These are phyloP conservation scores for Cyclotella cryptica DNA, from an alignment of 108 stramenopile species.

Conservation along the genomic window DNA sequence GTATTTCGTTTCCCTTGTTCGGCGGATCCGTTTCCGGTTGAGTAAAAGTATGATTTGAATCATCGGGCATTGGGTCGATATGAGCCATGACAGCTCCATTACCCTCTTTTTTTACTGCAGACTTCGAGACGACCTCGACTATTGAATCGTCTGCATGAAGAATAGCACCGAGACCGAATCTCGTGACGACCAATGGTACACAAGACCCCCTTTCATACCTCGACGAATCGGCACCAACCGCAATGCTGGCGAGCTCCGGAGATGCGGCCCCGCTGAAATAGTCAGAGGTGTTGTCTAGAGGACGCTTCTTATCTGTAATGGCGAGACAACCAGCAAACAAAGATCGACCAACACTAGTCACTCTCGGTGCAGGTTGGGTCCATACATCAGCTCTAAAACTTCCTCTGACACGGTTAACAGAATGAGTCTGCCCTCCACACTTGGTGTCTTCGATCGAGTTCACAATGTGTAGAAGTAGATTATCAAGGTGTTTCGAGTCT, in stretches of 20 bases:
- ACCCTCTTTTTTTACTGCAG: background rate
- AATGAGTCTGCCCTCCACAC: background rate
- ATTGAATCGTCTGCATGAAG: conserved; percentile 67
- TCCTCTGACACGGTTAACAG: background rate
- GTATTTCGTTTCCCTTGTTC: conserved; percentile 7
- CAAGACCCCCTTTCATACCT: conserved; percentile 78
- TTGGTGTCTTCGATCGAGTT: conserved; percentile 48
- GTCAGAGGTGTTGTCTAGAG: conserved; percentile 71
- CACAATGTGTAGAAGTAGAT: conserved; percentile 61
- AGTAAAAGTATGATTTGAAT: background rate
- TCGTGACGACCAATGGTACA: conserved; percentile 80
- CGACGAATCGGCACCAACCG: conserved; percentile 79
- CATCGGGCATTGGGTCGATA: conserved; percentile 1
- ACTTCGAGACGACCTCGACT: conserved; percentile 53
- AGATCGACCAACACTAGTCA: background rate
- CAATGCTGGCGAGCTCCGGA: conserved; percentile 65
- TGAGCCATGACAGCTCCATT: background rate
- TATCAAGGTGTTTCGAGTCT: conserved; percentile 72
- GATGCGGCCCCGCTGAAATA: conserved; percentile 77
- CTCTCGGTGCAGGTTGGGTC: background rate
- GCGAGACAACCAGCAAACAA: conserved; percentile 59
- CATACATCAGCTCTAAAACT: background rate
- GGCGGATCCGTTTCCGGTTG: background rate
- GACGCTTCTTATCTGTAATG: conserved; percentile 62
- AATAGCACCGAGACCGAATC: conserved; percentile 73